Evolutionary conservation across 2,329 filamentous ascomycete genomes (phyloP), one percentile per base, ranked within the genome.

Genomic region (Rutstroemia sydowiana): DNA sequence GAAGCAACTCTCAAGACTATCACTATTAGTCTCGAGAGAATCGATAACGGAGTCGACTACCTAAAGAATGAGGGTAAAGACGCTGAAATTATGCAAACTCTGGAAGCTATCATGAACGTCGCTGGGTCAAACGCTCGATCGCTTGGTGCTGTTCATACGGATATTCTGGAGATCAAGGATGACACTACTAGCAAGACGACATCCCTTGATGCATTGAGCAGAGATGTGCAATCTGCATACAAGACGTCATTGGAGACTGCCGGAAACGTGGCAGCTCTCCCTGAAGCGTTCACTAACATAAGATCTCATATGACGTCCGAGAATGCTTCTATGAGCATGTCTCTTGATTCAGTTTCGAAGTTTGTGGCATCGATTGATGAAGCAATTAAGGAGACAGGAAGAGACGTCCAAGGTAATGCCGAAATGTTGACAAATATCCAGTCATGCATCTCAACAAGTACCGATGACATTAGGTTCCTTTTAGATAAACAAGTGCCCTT

Each of bases 181-280:
- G 49, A 56, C 14, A 41, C 46, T 16, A 48, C 43, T 34, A 11
- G 26, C 8, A 39, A 48, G 23, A 40, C 45, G 2, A 41, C 42
- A 30, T 56, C 52, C 5, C 18, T 59, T 8, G 54, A 52, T 26
- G 47, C 48, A 3, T 21, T 59, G 42, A 54, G 40, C 32, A 43
- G 48, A 16, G 45, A 55, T 30, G 34, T 58, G n/a, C 40, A 51
- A 28, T 53, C 51, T 8, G 45, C 49, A 16, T 45, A 43, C 8
- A 43, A 51, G 10, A 43, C 44, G 4, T 45, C 36, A 1, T 23
- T 49, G 26, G 51, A 52, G n/a, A 36, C 43, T 20, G 41, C 41
- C 1, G 36, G 28, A 20, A 39, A 30, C 10, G 18, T 41, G 8
- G 39, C 44, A 10, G 53, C 52, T 26, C 48, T 51, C 14, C 48